phyloP scores from a whole-genome alignment of 441 rosid species.

The Adansonia madagascariensis region DNA sequence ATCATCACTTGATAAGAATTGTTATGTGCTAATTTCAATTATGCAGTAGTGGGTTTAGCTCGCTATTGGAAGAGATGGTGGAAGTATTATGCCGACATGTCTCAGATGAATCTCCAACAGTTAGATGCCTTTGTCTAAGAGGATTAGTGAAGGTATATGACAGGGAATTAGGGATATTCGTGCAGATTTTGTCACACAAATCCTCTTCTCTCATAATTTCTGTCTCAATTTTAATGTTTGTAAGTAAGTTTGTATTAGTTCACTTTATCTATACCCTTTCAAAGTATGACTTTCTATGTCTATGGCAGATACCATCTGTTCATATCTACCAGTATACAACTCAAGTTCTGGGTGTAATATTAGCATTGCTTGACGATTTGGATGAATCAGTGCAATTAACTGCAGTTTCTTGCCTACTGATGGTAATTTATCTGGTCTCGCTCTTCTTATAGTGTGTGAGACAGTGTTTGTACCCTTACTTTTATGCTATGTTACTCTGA shows the following conservation, averaged over 20 bases:
- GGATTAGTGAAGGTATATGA: constrained; percentile 87
- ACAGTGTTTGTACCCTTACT: too few species aligned
- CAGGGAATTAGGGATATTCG: constrained; percentile 19
- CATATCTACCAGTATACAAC: constrained; percentile 78
- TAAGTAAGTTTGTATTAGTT: background rate
- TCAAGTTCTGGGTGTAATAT: constrained; percentile 84
- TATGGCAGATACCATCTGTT: constrained; percentile 79
- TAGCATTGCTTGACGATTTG: constrained; percentile 89
- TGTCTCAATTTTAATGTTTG: background rate
- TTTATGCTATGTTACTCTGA: too few species aligned
- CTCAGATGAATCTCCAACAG: constrained; percentile 95
- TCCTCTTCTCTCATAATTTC: constrained; percentile 1
- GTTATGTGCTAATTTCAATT: constrained; percentile 33
- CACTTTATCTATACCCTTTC: constrained; percentile 5
- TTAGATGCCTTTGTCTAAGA: constrained; percentile 91
- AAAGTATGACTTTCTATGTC: constrained; percentile 23
- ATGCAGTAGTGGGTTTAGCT: constrained; percentile 75
- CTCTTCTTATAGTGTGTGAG: constrained; percentile 11
- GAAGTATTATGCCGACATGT: constrained; percentile 93
- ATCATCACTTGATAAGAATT: constrained; percentile 17
- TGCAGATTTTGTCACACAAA: background rate
- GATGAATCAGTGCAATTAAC: constrained; percentile 93
- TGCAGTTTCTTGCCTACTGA: constrained; percentile 87
- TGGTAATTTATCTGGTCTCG: constrained; percentile 47
- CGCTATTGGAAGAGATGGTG: constrained; percentile 92